A percentile compares a stretch with the other conserved stretches of the same genome.
Evolutionary conservation across 495 filamentous ascomycete species (phyloP).

Genomic region (Sordaria brevicollis): DNA sequence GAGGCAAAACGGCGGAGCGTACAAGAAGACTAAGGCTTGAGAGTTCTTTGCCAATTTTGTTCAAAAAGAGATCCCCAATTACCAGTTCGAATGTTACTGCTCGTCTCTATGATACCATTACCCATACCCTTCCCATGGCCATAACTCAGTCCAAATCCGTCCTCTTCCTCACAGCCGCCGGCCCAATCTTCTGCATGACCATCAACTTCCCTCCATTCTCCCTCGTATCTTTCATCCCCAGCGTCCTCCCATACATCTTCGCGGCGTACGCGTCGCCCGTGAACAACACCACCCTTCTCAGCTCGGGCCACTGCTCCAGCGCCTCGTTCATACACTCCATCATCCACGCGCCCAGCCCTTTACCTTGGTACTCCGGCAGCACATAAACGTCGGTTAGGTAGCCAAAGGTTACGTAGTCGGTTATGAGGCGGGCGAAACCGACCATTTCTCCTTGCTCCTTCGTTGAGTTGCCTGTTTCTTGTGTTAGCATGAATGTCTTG

Average conservation of each 20-base stretch:
- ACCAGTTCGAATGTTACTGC: too few relatives aligned
- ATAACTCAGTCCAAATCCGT: not conserved
- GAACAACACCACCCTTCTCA: conserved; percentile 46
- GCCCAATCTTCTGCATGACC: conserved; percentile 22
- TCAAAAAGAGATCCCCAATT: not conserved
- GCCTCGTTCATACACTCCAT: conserved; percentile 47
- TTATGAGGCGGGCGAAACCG: conserved; percentile 54
- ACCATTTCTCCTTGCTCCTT: conserved; percentile 22
- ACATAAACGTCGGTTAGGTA: conserved; percentile 65
- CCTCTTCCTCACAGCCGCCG: conserved; percentile 2
- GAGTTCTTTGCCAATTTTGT: not conserved
- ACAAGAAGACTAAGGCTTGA: conserved; percentile 46
- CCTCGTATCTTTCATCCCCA: conserved; percentile 35
- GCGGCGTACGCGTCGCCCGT: conserved; percentile 26
- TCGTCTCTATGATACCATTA: not conserved
- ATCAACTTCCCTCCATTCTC: conserved; percentile 14
- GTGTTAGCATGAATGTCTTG: not conserved
- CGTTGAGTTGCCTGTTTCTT: conserved; percentile 2
- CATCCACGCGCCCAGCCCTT: conserved; percentile 55
- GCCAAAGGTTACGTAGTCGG: conserved; percentile 53
- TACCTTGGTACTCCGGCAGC: conserved; percentile 40
- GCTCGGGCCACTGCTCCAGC: conserved; percentile 41
- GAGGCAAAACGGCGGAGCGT: conserved; percentile 63
- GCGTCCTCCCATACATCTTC: conserved; percentile 35
- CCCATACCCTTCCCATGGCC: too few relatives aligned